A percentile compares a stretch with the other conserved stretches of the same genome.
phyloP scores from a whole-genome alignment of 1,139 yeast genomes.

The Keqinozyma sinolaborantium region DNA sequence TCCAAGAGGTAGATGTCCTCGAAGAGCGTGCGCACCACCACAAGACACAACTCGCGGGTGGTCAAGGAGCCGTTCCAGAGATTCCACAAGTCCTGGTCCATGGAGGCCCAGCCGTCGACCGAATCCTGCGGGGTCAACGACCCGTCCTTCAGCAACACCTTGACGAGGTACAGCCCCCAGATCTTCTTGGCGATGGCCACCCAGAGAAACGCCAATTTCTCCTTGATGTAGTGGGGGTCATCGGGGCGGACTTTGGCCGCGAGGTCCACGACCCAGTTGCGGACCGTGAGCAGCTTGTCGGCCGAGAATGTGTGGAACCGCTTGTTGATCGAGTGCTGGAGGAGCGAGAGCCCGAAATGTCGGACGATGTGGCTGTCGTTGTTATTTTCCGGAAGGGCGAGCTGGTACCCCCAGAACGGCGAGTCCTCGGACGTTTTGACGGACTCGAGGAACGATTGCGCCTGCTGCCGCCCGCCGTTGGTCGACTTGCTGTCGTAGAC shows the following conservation, averaged over 20 bases:
- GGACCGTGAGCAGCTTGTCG: conserved; percentile 65
- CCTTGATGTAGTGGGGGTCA: conserved; percentile 89
- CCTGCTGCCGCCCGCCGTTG: conserved; percentile 61
- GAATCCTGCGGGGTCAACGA: conserved; percentile 35
- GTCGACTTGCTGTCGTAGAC: conserved; percentile 73
- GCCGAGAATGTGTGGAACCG: conserved; percentile 54
- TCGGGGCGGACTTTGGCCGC: conserved; percentile 52
- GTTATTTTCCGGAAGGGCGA: conserved; percentile 62
- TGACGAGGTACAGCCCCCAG: conserved; percentile 69
- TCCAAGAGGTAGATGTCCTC: conserved; percentile 94
- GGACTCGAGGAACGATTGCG: conserved; percentile 71
- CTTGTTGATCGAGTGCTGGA: conserved; percentile 66
- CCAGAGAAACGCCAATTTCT: conserved; percentile 88
- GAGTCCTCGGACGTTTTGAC: conserved; percentile 78
- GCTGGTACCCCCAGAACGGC: conserved; percentile 89
- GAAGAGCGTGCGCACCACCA: conserved; percentile 79
- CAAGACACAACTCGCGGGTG: conserved; percentile 71
- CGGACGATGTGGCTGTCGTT: conserved; percentile 69
- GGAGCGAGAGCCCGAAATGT: conserved; percentile 82
- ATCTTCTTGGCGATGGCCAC: conserved; percentile 87
- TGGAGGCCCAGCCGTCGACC: conserved; percentile 78
- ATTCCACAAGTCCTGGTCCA: conserved; percentile 74
- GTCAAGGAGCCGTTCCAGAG: conserved; percentile 68
- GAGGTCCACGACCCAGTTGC: conserved; percentile 82
- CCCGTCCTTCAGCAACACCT: conserved; percentile 12